phyloP scores from a whole-genome alignment of 2,329 filamentous ascomycete genomes.

The Monilinia laxa region DNA sequence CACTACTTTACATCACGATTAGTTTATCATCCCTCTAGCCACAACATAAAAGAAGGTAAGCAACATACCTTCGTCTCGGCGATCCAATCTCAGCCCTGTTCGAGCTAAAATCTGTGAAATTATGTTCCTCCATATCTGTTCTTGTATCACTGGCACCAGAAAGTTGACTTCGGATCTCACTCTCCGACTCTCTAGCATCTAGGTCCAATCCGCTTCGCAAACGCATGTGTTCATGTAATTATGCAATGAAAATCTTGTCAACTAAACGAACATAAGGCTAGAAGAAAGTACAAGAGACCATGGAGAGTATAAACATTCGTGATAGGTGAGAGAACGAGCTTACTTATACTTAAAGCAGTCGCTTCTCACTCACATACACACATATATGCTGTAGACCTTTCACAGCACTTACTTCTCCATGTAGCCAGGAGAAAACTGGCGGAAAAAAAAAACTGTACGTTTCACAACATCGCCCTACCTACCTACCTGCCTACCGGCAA shows the following conservation, averaged over 20 bases:
- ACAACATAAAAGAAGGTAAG: not conserved
- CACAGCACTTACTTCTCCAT: not conserved
- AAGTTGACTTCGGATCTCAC: not conserved
- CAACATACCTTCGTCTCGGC: conserved; percentile 7
- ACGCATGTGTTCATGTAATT: conserved; percentile 21
- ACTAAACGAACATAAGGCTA: not conserved
- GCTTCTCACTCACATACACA: not conserved
- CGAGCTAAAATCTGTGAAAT: conserved; percentile 1
- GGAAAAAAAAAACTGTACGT: not conserved
- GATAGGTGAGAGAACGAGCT: conserved; percentile 6
- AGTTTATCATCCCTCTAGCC: not conserved
- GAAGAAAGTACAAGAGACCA: not conserved
- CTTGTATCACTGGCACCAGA: not conserved
- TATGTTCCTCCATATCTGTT: conserved; percentile 14
- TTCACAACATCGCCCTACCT: conserved; percentile 1
- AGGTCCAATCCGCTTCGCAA: conserved; percentile 25
- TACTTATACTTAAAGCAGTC: not conserved
- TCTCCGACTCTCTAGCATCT: conserved; percentile 1
- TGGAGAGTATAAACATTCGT: not conserved
- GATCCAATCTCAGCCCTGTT: conserved; percentile 14
- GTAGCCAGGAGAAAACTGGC: not conserved
- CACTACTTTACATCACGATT: not conserved
- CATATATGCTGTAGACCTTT: not conserved
- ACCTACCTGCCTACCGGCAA: not conserved
- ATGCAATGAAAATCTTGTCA: not conserved